Evolutionary conservation across 768 basidiomycete genomes (phyloP), one percentile per base, ranked within the genome.

Genomic region (Fomitopsis serialis): DNA sequence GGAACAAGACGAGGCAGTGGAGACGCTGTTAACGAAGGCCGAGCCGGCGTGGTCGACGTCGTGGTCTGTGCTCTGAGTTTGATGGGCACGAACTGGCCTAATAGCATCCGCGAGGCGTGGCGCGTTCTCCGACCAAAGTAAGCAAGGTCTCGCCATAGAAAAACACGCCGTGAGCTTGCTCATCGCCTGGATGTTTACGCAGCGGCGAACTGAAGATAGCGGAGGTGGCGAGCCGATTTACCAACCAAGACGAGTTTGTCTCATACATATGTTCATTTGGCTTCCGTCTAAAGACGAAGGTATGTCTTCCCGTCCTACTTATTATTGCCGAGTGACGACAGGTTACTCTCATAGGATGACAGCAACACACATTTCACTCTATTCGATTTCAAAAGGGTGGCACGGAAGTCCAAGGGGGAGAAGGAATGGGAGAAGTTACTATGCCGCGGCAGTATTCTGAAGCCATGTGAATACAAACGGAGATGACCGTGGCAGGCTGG

Each of bases 11-110:
- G 58, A 61, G 56, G 72, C 72, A 23, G 63, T 56, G 17, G 72
- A 68, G 60, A 67, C 15, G 68, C 69, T 40, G 69, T 72, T 36
- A 70, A 70, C 4, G 68, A 73, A 34, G 82, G 79, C 25, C 77
- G 79, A 48, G 92, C 83, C 0, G 86, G 91, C 58, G 68, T 98
- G 2, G 91, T 93, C 2, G 95, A 99, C 65, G 85, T 92, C 6
- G 93, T 84, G 7, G 86, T 98, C 22, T 98, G 93, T 66, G 91
- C 95, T 22, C 77, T 99, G 58, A 98, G 95, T 63, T 75, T 99
- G 57, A 99, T 99, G 97, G 89, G 91, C 29, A 89, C 85, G 15
- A 98, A 99, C 65, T 99, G 97, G 97, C 80, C 90, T n/a, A 78
- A 77, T 43, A 92, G 92, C 61, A 78, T 98, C 24, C 78, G 87